Conservation (phyloP, 73 alveolate genomes). For the Paramecium primaurelia region DNA sequence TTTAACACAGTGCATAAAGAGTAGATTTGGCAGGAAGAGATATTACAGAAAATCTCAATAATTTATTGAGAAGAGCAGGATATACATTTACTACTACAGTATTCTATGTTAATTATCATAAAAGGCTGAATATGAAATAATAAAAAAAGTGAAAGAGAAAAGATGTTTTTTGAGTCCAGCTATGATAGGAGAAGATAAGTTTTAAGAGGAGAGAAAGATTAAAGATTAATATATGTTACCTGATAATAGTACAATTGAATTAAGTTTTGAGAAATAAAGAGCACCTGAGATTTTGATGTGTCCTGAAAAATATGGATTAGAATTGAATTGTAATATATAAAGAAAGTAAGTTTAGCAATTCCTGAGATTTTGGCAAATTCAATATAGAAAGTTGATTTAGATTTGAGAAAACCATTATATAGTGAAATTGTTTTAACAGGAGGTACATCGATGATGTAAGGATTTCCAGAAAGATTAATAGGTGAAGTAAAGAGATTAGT, state of each 20-base stretch:
- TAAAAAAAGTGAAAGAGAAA: constrained; percentile 84
- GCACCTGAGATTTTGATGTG: constrained; percentile 94
- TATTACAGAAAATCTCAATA: constrained; percentile 85
- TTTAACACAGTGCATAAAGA: constrained; percentile 80
- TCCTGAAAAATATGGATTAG: constrained; percentile 86
- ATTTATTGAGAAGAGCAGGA: constrained; percentile 83
- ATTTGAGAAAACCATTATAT: constrained; percentile 75
- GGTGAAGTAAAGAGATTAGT: constrained; percentile 71
- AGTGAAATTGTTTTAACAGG: constrained; percentile 75
- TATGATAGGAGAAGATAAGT: constrained; percentile 41
- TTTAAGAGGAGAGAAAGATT: constrained; percentile 52
- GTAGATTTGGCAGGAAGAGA: constrained; percentile 93
- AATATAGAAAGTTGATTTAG: constrained; percentile 83
- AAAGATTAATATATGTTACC: constrained; percentile 79
- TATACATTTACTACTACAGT: constrained; percentile 85
- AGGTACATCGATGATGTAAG: constrained; percentile 72
- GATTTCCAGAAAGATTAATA: constrained; percentile 65
- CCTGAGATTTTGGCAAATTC: constrained; percentile 81
- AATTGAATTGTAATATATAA: constrained; percentile 67
- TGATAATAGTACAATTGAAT: constrained; percentile 78
- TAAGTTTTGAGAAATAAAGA: constrained; percentile 75
- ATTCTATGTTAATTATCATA: background rate
- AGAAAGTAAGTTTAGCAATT: constrained; percentile 43
- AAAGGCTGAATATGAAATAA: constrained; percentile 84
- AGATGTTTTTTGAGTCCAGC: constrained; percentile 66